phyloP scores from a whole-genome alignment of 768 basidiomycete species.

The Tricholoma bakamatsutake region DNA sequence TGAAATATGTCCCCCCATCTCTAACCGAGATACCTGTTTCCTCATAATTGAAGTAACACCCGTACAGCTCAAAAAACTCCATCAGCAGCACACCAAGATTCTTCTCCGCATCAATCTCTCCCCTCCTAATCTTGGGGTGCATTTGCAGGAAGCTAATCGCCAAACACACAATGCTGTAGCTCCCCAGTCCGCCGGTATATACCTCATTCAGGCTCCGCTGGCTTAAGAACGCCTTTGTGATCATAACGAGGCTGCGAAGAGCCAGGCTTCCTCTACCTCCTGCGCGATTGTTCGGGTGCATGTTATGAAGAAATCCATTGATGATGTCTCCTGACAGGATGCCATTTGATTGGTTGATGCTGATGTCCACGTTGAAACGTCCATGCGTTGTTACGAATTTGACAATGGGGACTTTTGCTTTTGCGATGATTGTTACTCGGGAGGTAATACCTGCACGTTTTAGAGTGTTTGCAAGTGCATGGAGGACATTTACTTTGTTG shows the following conservation, averaged over 20 bases:
- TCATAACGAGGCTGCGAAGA: constrained; percentile 75
- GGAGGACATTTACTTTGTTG: constrained; percentile 64
- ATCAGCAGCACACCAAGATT: constrained; percentile 93
- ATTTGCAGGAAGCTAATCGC: constrained; percentile 95
- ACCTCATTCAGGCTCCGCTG: constrained; percentile 97
- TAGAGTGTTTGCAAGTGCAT: constrained; percentile 72
- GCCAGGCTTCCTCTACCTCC: constrained; percentile 46
- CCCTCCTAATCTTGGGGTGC: constrained; percentile 89
- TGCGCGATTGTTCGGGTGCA: constrained; percentile 28
- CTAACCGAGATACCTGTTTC: constrained; percentile 85
- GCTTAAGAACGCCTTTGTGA: constrained; percentile 85
- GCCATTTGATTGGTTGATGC: constrained; percentile 87
- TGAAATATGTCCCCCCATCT: constrained; percentile 86
- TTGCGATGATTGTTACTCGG: constrained; percentile 82
- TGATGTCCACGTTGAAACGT: constrained; percentile 87
- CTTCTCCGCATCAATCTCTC: constrained; percentile 79
- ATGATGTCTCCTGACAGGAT: constrained; percentile 74
- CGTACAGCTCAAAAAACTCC: constrained; percentile 98
- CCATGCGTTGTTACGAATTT: constrained; percentile 87
- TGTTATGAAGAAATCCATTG: constrained; percentile 67
- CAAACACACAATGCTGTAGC: constrained; percentile 90
- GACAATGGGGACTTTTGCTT: constrained; percentile 94
- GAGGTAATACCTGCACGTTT: constrained; percentile 67
- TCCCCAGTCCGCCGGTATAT: constrained; percentile 92
- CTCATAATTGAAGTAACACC: constrained; percentile 85